A percentile compares a stretch with the other conserved stretches of the same genome.
Evolutionary conservation across 2,329 filamentous ascomycete genomes (phyloP).

Genomic region (Cordyceps cateniannulata): DNA sequence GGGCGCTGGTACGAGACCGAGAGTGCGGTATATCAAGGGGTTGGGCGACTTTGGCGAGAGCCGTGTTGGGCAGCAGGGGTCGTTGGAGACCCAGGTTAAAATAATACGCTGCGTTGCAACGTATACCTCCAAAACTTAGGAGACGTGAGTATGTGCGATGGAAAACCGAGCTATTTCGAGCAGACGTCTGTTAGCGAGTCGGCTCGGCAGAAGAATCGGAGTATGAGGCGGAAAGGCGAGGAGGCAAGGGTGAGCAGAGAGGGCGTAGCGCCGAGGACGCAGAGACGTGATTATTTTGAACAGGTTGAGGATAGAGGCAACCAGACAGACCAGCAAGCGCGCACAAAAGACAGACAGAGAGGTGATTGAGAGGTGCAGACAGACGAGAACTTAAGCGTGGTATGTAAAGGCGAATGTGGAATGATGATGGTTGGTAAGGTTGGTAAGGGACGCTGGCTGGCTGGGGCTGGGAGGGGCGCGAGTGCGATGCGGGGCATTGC

Average conservation of each 20-base stretch:
- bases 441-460: conserved; percentile 1
- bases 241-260: background rate
- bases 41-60: conserved; percentile 23
- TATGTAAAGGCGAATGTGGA: conserved; percentile 8
- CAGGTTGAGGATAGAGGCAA: background rate
- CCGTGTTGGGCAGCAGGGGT: conserved; percentile 31
- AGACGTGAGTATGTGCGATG: background rate
- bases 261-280: background rate
- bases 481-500: conserved; percentile 12
- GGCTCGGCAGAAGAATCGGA: background rate
- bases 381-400: background rate
- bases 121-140: background rate
- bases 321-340: background rate
- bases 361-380: background rate
- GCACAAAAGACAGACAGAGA: background rate
- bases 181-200: background rate
- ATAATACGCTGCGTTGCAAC: conserved; percentile 4
- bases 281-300: background rate
- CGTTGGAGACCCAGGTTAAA: conserved; percentile 3
- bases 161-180: background rate
- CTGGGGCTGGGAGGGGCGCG: conserved; percentile 13
- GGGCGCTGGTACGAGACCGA: background rate
- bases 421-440: conserved; percentile 12
- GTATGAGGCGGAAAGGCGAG: background rate
- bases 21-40: conserved; percentile 22